Percentiles rank a stretch among this genome's conserved stretches.
phyloP scores from a whole-genome alignment of 257 asterid species.

The Primulina eburnea region DNA sequence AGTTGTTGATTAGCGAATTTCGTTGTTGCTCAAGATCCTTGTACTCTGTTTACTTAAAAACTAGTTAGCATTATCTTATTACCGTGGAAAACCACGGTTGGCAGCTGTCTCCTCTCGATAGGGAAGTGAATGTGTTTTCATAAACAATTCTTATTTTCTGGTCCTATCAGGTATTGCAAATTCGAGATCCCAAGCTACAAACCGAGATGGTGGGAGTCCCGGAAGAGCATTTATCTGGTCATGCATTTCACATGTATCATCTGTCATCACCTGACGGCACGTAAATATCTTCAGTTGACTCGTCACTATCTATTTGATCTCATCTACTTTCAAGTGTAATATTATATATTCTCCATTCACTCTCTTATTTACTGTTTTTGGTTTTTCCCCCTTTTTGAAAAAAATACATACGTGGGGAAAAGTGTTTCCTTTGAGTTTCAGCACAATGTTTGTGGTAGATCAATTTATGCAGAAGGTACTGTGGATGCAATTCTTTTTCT shows the following conservation, averaged over 20 bases:
- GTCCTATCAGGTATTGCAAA: slow-evolving; percentile 52
- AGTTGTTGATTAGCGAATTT: background rate
- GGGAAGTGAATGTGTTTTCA: background rate
- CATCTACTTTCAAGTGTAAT: slow-evolving; percentile 12
- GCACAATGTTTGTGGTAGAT: slow-evolving; percentile 97
- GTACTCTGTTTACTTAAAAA: background rate
- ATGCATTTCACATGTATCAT: slow-evolving; percentile 92
- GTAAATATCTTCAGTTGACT: slow-evolving; percentile 36
- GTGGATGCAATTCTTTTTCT: slow-evolving; percentile 92
- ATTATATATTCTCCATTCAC: background rate
- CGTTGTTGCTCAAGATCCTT: background rate
- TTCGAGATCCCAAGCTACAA: slow-evolving; percentile 80
- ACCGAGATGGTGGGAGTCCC: slow-evolving; percentile 93
- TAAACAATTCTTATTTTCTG: slow-evolving; percentile 2
- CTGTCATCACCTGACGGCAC: slow-evolving; percentile 85
- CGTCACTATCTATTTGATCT: slow-evolving; percentile 2
- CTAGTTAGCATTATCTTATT: background rate
- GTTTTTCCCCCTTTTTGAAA: background rate
- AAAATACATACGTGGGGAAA: background rate
- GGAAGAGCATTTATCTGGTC: slow-evolving; percentile 77
- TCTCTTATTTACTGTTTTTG: slow-evolving; percentile 20
- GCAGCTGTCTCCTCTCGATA: background rate
- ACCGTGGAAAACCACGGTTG: background rate
- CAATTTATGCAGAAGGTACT: slow-evolving; percentile 96
- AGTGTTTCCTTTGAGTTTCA: slow-evolving; percentile 92